Base-by-base conservation (phyloP, 805 yeast species). In the Wickerhamiella galacta region DNA sequence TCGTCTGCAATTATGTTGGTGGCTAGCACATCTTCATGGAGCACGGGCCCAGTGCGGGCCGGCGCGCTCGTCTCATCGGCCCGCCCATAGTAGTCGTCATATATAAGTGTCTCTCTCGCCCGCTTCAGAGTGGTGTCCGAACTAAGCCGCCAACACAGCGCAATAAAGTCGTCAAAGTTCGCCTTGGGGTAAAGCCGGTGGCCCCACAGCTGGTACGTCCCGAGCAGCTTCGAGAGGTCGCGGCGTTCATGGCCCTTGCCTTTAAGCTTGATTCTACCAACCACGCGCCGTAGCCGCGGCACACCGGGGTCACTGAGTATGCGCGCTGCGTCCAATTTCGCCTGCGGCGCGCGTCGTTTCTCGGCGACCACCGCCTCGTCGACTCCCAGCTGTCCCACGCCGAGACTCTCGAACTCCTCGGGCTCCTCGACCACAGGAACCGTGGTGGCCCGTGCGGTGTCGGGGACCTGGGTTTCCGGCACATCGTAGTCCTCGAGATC, bases 171-270 rank as follows among this genome's bases (percentile, higher is more conserved):
- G 30, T 60, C 59, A 42, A 83, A 79, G 40, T 69, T 73, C 11
- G 90, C 81, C 56, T 76, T 78, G 4, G 95, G 93, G 47, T 66
- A 81, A 24, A 82, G 45, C 16, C 65, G 59, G 50, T 78, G 87
- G 1, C 76, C 82, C 85, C 87, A 78, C 21, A 72, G 45, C 52
- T 76, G 82, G 49, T 75, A 78, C 23, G 66, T 59, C 20, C 63
- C 62, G 6, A 76, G 49, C 5, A 78, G 49, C 21, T 60, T 54
- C 7, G 61, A 51, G 34, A 72, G 48, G 48, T 71, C 72, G 21
- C 64, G 56, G 35, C 55, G 57, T 43, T 70, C 73, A 39, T 63
- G 58, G 11, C 68, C 61, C 26, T 44, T 47, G 37, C 52, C 64
- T 37, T 49, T 59, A 42, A 57, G 54, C 28, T 42, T 39, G 28